Conservation (phyloP, 1,284 basidiomycete genomes). For the Tilletia walkeri region DNA sequence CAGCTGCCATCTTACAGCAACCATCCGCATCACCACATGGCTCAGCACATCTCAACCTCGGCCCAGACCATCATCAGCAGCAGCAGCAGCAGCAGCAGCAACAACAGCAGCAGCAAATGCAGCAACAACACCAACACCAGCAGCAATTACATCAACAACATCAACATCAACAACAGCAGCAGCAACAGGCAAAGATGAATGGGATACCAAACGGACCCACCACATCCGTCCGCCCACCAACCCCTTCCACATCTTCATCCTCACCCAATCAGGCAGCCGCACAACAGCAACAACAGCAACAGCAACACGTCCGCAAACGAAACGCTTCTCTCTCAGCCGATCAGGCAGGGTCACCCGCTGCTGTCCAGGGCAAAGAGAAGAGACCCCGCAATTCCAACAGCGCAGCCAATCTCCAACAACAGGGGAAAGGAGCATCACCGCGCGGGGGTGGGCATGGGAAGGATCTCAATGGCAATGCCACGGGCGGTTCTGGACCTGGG, state of each 20-base stretch:
- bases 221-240: not conserved
- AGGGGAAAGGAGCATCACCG: slow-evolving; percentile 9
- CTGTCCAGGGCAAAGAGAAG: slow-evolving; percentile 21
- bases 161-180: slow-evolving; percentile 22
- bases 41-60: not conserved
- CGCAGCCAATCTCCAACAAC: not conserved
- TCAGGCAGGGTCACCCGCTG: slow-evolving; percentile 2
- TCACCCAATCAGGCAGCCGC: not conserved
- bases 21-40: slow-evolving; percentile 9
- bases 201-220: slow-evolving; percentile 16
- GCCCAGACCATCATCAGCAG: slow-evolving; percentile 3
- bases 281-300: too few species aligned
- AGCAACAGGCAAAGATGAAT: not conserved
- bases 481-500: not conserved
- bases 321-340: slow-evolving; percentile 7
- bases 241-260: not conserved
- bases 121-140: not conserved
- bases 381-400: slow-evolving; percentile 10
- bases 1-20: not conserved
- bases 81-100: slow-evolving; percentile 25
- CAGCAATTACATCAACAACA: slow-evolving; percentile 24
- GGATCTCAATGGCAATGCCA: not conserved
- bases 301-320: slow-evolving; percentile 9
- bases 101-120: slow-evolving; percentile 15
- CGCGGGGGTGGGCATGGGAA: slow-evolving; percentile 8